Evolutionary conservation across 1,284 basidiomycete species (phyloP).

Genomic region (Inonotus obliquus): DNA sequence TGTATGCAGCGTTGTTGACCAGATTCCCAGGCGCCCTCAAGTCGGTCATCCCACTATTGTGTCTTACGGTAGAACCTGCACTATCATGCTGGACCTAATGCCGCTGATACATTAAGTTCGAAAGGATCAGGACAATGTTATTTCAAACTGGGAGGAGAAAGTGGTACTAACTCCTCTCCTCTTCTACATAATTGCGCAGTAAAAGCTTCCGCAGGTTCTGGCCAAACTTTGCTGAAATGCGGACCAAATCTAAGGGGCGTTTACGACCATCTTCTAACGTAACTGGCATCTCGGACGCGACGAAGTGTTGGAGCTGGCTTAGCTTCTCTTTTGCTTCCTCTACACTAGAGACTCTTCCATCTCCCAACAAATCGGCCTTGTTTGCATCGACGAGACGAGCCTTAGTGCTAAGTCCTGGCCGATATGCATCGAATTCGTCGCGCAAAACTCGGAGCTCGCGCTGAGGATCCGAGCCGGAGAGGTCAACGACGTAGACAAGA

Average conservation of each 20-base stretch:
- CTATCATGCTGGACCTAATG: too few relatives aligned
- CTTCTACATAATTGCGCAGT: constrained; percentile 63
- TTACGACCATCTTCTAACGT: not conserved
- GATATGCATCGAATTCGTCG: constrained; percentile 83
- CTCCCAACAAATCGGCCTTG: constrained; percentile 83
- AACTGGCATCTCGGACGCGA: constrained; percentile 40
- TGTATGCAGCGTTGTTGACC: too few relatives aligned
- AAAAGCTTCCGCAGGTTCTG: constrained; percentile 63
- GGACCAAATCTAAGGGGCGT: constrained; percentile 56
- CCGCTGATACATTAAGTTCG: too few relatives aligned
- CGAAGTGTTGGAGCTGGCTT: constrained; percentile 48
- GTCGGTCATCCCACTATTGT: too few relatives aligned
- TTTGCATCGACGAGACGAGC: constrained; percentile 86
- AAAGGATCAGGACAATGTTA: too few relatives aligned
- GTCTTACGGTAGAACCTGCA: too few relatives aligned
- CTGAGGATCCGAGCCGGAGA: constrained; percentile 69
- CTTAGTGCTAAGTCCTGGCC: constrained; percentile 73
- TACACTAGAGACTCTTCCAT: constrained; percentile 36
- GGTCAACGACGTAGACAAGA: constrained; percentile 90
- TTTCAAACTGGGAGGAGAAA: not conserved
- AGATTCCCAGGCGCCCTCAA: too few relatives aligned
- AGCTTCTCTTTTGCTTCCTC: constrained; percentile 58
- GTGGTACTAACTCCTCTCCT: constrained; percentile 37
- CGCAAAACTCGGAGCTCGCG: constrained; percentile 70
- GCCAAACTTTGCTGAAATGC: constrained; percentile 77